Percentiles rank a stretch among this genome's conserved stretches.
These are phyloP conservation scores for Aphanomyces stellatus DNA, from an alignment of 352 stramenopile species.

Conservation along the genomic window DNA sequence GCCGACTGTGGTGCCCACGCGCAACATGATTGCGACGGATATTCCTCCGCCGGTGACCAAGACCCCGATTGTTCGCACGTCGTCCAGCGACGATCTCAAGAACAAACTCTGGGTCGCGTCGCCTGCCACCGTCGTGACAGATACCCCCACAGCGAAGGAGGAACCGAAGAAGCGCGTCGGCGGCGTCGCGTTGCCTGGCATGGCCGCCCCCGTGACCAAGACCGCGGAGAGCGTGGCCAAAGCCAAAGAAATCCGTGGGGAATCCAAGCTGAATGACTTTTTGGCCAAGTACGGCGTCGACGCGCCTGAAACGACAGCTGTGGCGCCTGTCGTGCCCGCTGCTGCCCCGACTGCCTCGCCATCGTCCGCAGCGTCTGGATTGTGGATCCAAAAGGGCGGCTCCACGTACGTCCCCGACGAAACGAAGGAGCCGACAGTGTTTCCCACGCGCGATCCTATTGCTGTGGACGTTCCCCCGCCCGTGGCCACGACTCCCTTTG, in stretches of 20 bases:
- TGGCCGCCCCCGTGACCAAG: background rate
- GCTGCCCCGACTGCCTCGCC: background rate
- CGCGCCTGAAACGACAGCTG: background rate
- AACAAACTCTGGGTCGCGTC: background rate
- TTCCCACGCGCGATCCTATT: background rate
- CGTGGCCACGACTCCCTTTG: background rate
- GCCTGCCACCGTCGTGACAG: background rate
- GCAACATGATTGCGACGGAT: background rate
- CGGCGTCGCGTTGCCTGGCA: background rate
- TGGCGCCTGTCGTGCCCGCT: background rate
- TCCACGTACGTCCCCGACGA: background rate
- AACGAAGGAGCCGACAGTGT: background rate
- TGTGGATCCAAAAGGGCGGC: conserved; percentile 7
- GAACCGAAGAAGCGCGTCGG: background rate
- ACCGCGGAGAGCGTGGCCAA: background rate
- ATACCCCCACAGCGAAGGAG: background rate
- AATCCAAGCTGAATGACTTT: background rate
- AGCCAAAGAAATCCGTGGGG: background rate
- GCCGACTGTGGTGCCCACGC: background rate
- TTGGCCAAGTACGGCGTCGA: background rate
- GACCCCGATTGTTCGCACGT: background rate
- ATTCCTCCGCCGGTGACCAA: background rate
- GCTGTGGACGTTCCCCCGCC: background rate
- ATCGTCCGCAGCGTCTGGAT: background rate
- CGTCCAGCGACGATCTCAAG: conserved; percentile 1